Base-by-base conservation (phyloP, 2,329 filamentous ascomycete genomes). In the Beauveria pseudobassiana region DNA sequence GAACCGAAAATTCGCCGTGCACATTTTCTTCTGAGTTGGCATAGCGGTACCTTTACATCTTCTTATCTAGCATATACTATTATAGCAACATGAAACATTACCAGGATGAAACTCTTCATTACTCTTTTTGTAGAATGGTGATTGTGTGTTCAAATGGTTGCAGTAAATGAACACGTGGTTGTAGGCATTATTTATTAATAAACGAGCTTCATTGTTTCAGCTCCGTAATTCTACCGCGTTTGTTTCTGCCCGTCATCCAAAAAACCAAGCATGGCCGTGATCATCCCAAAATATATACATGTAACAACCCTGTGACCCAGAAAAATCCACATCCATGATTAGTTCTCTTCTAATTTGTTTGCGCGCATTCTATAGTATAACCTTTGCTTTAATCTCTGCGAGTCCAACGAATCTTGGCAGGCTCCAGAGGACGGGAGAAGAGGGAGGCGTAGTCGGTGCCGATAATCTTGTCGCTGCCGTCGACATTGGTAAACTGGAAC, bases 401-500 rank as follows among this genome's bases (percentile, higher is more conserved):
- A 80, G 96, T 89, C 86, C 89, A 96, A 73, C 83, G 79, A 54
- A 96, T 84, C 56, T 85, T 80, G 51, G 87, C 88, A 48, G 88
- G 87, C 73, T 87, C 84, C 57, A 89, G 73, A 12, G 89, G 89
- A 67, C 88, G 83, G 55, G 88, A 90, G 76, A 92, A 92, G 48
- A 92, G 79, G 66, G 85, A 88, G 24, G 81, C 78, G 69, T 87
- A 89, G 71, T 89, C 85, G 26, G 87, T 89, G 59, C 78, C 87
- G 51, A 89, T 82, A 43, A 95, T 81, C 40, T 82, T 82, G 70
- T 85, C 78, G 72, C 82, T 84, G n/a, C 89, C 88, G 68, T 89
- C 86, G 2, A 86, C 74, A 68, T 91, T 96, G 70, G 82, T 81
- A 73, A 96, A 85, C 78, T 91, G 93, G 79, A 96, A 90, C 59